Percentiles rank a stretch among this genome's conserved stretches.
These are phyloP conservation scores for Colletotrichum godetiae DNA, from an alignment of 2,329 filamentous ascomycete genomes.

Conservation along the genomic window DNA sequence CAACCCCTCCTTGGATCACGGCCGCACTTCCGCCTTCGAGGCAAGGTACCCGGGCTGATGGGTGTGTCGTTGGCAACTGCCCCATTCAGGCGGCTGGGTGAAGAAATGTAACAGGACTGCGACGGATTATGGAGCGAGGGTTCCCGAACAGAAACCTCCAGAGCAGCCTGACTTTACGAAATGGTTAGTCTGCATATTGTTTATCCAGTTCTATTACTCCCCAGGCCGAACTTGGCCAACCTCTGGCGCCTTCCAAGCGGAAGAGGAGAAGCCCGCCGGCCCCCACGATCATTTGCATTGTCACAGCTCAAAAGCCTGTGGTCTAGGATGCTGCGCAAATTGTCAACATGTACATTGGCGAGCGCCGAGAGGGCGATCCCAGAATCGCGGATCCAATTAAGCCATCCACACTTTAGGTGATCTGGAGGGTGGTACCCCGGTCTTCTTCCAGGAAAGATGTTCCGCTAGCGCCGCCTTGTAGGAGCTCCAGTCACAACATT, in stretches of 20 bases:
- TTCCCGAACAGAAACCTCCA: background rate
- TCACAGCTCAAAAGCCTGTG: background rate
- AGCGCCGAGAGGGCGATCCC: background rate
- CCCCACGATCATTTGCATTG: background rate
- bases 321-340: background rate
- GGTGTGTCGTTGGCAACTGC: background rate
- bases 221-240: background rate
- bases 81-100: background rate
- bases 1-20: background rate
- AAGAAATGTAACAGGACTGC: background rate
- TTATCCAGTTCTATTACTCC: background rate
- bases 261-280: background rate
- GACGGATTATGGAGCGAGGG: background rate
- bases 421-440: constrained; percentile 23
- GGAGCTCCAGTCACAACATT: background rate
- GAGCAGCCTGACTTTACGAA: background rate
- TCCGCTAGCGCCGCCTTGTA: constrained; percentile 19
- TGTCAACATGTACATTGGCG: background rate
- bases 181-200: no score
- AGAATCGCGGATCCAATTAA: constrained; percentile 24
- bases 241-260: background rate
- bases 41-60: constrained; percentile 5
- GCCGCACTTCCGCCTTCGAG: background rate
- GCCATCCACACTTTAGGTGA: constrained; percentile 9
- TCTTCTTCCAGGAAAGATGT: constrained; percentile 22